phyloP scores from a whole-genome alignment of 1,139 yeast genomes.

The Geotrichum bryndzae region DNA sequence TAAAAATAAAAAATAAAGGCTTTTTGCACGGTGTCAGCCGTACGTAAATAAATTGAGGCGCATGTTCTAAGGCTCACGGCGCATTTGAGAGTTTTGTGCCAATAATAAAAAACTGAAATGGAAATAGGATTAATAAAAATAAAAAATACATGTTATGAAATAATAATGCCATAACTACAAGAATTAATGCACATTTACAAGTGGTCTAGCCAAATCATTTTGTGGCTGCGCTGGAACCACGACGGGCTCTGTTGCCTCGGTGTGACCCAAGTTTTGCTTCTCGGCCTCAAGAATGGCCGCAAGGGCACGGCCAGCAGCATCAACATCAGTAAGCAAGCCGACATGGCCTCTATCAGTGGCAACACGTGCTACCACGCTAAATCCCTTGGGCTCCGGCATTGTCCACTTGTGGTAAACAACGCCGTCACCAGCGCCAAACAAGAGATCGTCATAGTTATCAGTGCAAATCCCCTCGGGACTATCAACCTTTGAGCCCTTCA shows the following conservation, averaged over 20 bases:
- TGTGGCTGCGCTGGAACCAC: neutral
- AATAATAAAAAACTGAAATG: neutral
- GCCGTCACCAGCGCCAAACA: conserved; percentile 90
- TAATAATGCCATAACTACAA: no score
- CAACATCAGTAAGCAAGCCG: conserved; percentile 65
- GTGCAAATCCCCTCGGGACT: conserved; percentile 55
- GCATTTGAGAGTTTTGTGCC: neutral
- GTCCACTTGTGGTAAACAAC: conserved; percentile 79
- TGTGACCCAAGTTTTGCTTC: neutral
- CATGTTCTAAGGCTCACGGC: neutral
- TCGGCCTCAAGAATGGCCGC: conserved; percentile 43
- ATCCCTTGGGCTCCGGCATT: conserved; percentile 71
- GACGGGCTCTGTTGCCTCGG: neutral
- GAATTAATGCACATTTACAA: no score
- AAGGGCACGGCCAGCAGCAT: conserved; percentile 65
- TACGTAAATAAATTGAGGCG: neutral
- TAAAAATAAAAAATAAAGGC: neutral
- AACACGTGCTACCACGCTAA: conserved; percentile 60
- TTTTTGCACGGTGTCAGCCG: neutral
- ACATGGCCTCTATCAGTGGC: conserved; percentile 71
- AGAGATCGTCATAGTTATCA: conserved; percentile 70
- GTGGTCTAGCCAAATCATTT: neutral
- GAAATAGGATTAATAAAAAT: no score
- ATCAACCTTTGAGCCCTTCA: conserved; percentile 65
- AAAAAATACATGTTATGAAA: no score